Percentiles rank a stretch among this genome's conserved stretches.
These are phyloP conservation scores for Porogramme epimiltina DNA, from an alignment of 1,284 basidiomycete species.

Conservation along the genomic window DNA sequence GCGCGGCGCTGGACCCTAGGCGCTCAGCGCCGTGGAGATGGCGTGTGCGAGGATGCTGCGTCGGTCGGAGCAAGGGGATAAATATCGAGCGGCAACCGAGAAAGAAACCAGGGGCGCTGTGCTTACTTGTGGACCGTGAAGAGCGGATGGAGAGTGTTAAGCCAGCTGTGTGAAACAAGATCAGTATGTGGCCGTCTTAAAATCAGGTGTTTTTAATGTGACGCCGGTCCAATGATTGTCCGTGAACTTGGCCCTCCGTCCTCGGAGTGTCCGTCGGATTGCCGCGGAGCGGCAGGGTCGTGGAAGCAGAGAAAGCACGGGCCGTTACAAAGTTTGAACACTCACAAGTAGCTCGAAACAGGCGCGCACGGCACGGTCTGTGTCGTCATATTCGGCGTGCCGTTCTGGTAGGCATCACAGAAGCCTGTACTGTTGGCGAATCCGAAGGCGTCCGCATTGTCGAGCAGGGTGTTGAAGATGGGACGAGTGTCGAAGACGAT, in stretches of 20 bases:
- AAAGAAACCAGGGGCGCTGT: neutral
- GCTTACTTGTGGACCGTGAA: slow-evolving; percentile 34
- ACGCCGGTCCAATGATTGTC: too few species aligned
- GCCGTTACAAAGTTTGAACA: slow-evolving; percentile 5
- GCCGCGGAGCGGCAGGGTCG: too few species aligned
- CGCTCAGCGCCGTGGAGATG: slow-evolving; percentile 42
- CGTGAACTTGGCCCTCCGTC: too few species aligned
- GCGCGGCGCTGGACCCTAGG: slow-evolving; percentile 6
- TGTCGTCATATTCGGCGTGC: slow-evolving; percentile 50
- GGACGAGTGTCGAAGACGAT: slow-evolving; percentile 58
- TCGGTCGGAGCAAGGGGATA: neutral
- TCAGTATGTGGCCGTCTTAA: neutral
- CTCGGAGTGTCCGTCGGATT: too few species aligned
- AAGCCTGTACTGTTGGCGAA: slow-evolving; percentile 62
- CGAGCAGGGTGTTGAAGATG: slow-evolving; percentile 58
- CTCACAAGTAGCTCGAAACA: slow-evolving; percentile 66
- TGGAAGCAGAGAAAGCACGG: too few species aligned
- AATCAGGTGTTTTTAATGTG: too few species aligned
- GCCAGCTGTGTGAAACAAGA: slow-evolving; percentile 22
- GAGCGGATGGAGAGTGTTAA: slow-evolving; percentile 31
- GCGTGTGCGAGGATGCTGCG: slow-evolving; percentile 47
- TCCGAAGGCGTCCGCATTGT: slow-evolving; percentile 52
- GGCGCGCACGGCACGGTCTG: slow-evolving; percentile 60
- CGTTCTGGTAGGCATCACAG: slow-evolving; percentile 60
- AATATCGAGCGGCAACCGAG: neutral